Conservation (phyloP, 1,284 basidiomycete genomes). For the Omphalotus olearius region DNA sequence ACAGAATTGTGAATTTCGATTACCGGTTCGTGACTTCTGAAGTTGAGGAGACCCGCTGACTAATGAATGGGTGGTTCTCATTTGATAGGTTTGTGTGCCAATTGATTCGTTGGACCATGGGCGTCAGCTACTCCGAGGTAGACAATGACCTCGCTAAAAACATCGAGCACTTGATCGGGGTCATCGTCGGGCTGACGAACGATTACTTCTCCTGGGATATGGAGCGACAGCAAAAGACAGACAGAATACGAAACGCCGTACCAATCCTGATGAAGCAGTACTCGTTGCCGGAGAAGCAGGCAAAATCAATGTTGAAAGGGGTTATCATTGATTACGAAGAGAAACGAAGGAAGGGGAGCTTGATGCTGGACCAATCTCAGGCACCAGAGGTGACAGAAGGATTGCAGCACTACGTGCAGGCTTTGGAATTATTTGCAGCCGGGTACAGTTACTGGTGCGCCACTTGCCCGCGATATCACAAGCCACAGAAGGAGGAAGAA, state of each 20-base stretch:
- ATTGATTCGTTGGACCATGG: slow-evolving; percentile 20
- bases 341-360: slow-evolving; percentile 10
- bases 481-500: neutral
- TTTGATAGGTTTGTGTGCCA: slow-evolving; percentile 12
- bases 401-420: slow-evolving; percentile 15
- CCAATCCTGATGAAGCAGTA: slow-evolving; percentile 20
- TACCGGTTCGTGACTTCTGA: slow-evolving; percentile 14
- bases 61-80: neutral
- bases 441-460: slow-evolving; percentile 22
- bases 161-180: slow-evolving; percentile 18
- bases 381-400: neutral
- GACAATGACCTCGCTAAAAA: slow-evolving; percentile 7
- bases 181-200: slow-evolving; percentile 20
- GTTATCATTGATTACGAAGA: slow-evolving; percentile 18
- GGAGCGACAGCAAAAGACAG: slow-evolving; percentile 19
- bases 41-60: neutral
- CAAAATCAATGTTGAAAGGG: slow-evolving; percentile 16
- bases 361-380: slow-evolving; percentile 3
- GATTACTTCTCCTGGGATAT: slow-evolving; percentile 23
- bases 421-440: slow-evolving; percentile 16
- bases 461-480: slow-evolving; percentile 14
- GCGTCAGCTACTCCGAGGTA: slow-evolving; percentile 14
- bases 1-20: slow-evolving; percentile 19
- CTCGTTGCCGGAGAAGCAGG: slow-evolving; percentile 13
- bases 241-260: slow-evolving; percentile 19